Evolutionary conservation across 2,329 filamentous ascomycete genomes (phyloP).

Genomic region (Endoconidiophora laricicola): DNA sequence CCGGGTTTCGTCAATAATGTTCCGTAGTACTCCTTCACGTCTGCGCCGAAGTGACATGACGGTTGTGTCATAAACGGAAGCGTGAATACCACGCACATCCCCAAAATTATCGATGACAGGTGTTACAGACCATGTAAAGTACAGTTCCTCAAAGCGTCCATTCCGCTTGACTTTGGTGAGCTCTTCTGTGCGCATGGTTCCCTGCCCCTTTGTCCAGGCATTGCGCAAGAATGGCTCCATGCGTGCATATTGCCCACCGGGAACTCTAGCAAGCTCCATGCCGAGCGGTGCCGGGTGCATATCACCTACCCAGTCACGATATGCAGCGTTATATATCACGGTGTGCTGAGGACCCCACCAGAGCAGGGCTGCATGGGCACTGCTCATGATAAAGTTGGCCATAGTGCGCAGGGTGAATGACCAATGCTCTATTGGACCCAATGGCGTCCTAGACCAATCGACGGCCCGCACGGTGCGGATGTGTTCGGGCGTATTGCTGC

Average conservation of each 20-base stretch:
- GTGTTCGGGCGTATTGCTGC: constrained; percentile 47
- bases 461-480: constrained; percentile 55
- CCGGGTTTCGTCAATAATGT: constrained; percentile 60
- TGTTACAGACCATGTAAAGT: constrained; percentile 70
- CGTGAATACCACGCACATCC: constrained; percentile 59
- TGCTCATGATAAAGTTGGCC: constrained; percentile 70
- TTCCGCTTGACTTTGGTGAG: constrained; percentile 54
- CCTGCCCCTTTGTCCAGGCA: constrained; percentile 54
- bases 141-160: constrained; percentile 59
- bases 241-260: constrained; percentile 59
- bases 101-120: constrained; percentile 61
- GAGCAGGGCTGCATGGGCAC: constrained; percentile 56
- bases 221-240: constrained; percentile 51
- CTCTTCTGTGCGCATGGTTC: constrained; percentile 74
- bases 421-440: constrained; percentile 66
- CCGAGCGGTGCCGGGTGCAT: constrained; percentile 70
- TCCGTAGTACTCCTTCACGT: constrained; percentile 61
- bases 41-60: constrained; percentile 61
- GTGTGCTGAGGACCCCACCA: constrained; percentile 61
- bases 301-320: constrained; percentile 52
- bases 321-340: constrained; percentile 58
- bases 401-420: constrained; percentile 54
- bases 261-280: constrained; percentile 47
- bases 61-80: constrained; percentile 70
- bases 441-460: constrained; percentile 56